Percentiles rank a stretch among this genome's conserved stretches.
Conservation (phyloP, 1,139 yeast species). For the Geotrichum fermentans region DNA sequence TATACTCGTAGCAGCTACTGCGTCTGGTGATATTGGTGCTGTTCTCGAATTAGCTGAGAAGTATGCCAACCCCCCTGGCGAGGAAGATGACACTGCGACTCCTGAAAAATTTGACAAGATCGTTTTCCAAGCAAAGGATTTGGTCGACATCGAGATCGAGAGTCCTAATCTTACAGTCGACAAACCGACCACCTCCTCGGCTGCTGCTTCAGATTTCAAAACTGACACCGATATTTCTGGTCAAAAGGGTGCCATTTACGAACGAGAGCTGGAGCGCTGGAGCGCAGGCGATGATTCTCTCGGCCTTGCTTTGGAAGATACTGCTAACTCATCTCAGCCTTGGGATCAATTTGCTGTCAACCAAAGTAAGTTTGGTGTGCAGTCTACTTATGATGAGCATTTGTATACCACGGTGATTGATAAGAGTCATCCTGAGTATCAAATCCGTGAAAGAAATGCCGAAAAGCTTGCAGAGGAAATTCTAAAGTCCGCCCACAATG, state of each 20-base stretch:
- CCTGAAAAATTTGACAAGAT: conserved; percentile 45
- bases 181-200: conserved; percentile 15
- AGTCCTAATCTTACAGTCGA: conserved; percentile 42
- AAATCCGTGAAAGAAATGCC: conserved; percentile 62
- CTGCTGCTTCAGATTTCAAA: conserved; percentile 45
- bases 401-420: conserved; percentile 83
- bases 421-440: conserved; percentile 67
- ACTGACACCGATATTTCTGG: conserved; percentile 81
- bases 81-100: conserved; percentile 33
- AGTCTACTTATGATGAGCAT: conserved; percentile 81
- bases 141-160: conserved; percentile 55
- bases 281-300: conserved; percentile 56
- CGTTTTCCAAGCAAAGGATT: conserved; percentile 54
- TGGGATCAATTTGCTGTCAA: conserved; percentile 97
- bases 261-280: conserved; percentile 82
- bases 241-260: conserved; percentile 41
- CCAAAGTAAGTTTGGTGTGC: conserved; percentile 81
- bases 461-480: conserved; percentile 79
- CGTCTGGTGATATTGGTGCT: conserved; percentile 46
- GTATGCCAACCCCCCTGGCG: conserved; percentile 39
- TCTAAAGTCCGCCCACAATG: conserved; percentile 56
- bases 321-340: conserved; percentile 34
- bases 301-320: conserved; percentile 35
- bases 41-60: conserved; percentile 51
- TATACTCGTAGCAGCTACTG: conserved; percentile 46